Evolutionary conservation across 257 asterid genomes (phyloP), one percentile per base, ranked within the genome.

Genomic region (Petunia axillaris): DNA sequence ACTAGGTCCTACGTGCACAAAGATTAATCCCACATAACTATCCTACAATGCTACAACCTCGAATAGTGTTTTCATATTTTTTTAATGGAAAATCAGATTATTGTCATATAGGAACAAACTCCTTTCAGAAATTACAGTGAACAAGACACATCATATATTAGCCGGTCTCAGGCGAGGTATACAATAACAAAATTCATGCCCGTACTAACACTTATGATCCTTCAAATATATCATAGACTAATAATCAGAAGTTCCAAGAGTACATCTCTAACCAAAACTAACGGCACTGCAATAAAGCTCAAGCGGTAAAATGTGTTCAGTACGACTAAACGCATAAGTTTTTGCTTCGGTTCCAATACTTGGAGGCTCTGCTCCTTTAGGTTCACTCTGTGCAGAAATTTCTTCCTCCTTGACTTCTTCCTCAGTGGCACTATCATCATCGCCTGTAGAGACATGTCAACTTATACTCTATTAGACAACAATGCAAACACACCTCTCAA

Each of bases 381-480:
- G 57, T 63, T 62, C 81, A 8, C 81, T 80, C 8, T 76, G 75
- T 1, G 65, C 84, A 25, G 60, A 37, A 14, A 48, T 14, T 14
- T 41, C 65, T 35, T 64, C 75, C 43, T 81, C 85, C 81, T 46
- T 54, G 3, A 50, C n/a, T 75, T 83, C 87, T 48, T 85, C 83
- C 7, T 86, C 90, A 1, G 83, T 80, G 82, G 80, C 87, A 2
- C 89, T 86, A 13, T 82, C 89, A 68, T 88, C 80, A 37, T 86
- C 90, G 77, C 79, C 53, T 62, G 44, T 78, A 59, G 79, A 57
- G 58, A 46, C 38, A 57, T 76, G 9, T 13, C 71, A n/a, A 15
- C 5, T 57, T n/a, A 80, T 2, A n/a, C n/a, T n/a, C n/a, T n/a
- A 54, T 36, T 7, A 15, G 40, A 1, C 3, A 10, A 57, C 5